These are phyloP conservation scores for Serendipita sp. DNA, from an alignment of 768 basidiomycete species.

Conservation along the genomic window DNA sequence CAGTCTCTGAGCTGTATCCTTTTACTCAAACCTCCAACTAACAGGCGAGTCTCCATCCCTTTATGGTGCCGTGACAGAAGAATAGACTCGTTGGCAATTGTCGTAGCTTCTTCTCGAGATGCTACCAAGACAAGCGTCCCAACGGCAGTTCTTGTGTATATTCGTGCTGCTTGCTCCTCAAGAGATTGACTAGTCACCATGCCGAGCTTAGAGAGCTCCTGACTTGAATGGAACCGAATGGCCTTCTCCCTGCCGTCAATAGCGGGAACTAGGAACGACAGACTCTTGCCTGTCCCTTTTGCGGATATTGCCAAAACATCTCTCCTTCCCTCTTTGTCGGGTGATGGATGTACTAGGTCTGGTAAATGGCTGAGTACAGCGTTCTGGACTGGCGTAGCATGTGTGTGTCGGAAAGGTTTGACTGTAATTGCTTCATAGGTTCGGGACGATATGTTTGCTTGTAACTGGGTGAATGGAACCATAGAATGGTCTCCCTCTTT, in stretches of 20 bases:
- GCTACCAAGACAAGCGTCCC: conserved; percentile 77
- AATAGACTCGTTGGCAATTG: conserved; percentile 72
- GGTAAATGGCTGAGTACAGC: conserved; percentile 66
- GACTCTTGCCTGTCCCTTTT: conserved; percentile 80
- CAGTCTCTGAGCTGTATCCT: conserved; percentile 51
- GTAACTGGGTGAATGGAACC: conserved; percentile 20
- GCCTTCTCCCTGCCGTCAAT: conserved; percentile 57
- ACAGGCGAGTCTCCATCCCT: conserved; percentile 54
- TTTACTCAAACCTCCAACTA: conserved; percentile 66
- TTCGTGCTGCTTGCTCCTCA: conserved; percentile 19
- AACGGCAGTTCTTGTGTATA: conserved; percentile 32
- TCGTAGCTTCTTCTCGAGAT: conserved; percentile 77
- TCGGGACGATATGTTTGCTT: conserved; percentile 20
- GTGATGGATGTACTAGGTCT: conserved; percentile 36
- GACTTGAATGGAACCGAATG: conserved; percentile 30
- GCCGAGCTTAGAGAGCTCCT: conserved; percentile 29
- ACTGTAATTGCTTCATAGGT: conserved; percentile 43
- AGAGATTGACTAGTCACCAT: conserved; percentile 20
- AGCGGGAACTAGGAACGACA: conserved; percentile 77
- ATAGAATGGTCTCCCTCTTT: not conserved
- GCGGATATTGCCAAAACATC: conserved; percentile 79
- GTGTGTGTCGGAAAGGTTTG: conserved; percentile 46
- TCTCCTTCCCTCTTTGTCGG: conserved; percentile 19
- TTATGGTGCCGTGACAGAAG: conserved; percentile 36
- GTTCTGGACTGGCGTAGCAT: conserved; percentile 73